Conservation (phyloP, 1,284 basidiomycete species). For the Cutaneotrichosporon mucoides region DNA sequence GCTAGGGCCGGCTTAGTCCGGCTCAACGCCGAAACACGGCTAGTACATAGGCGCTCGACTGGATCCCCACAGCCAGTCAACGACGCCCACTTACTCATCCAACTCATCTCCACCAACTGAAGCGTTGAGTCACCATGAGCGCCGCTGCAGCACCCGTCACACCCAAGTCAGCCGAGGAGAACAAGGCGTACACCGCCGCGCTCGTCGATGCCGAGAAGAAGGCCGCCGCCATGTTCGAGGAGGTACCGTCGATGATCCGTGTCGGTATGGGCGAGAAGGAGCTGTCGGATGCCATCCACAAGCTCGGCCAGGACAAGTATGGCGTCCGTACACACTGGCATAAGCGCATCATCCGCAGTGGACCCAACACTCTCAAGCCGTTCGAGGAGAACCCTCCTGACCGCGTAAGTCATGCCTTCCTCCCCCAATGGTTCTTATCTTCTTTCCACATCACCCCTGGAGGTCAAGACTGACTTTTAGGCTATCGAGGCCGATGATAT, state of each 20-base stretch:
- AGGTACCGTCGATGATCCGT: constrained; percentile 13
- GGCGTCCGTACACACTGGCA: constrained; percentile 20
- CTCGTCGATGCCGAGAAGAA: constrained; percentile 13
- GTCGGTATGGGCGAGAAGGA: constrained; percentile 16
- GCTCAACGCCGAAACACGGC: too few relatives aligned
- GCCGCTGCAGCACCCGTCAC: background rate
- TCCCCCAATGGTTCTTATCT: too few relatives aligned
- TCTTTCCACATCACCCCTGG: too few relatives aligned
- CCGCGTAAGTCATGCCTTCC: background rate
- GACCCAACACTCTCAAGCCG: constrained; percentile 17
- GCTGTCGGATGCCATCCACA: constrained; percentile 17
- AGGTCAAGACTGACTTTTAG: too few relatives aligned
- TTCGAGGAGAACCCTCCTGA: constrained; percentile 20
- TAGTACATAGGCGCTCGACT: too few relatives aligned
- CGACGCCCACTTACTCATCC: background rate
- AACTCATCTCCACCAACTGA: background rate
- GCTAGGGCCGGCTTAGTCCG: too few relatives aligned
- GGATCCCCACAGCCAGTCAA: background rate
- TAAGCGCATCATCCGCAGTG: constrained; percentile 18
- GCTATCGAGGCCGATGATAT: constrained; percentile 16
- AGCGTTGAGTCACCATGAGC: background rate
- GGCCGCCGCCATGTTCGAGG: constrained; percentile 14
- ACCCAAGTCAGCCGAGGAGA: background rate
- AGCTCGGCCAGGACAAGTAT: constrained; percentile 9
- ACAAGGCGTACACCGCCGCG: constrained; percentile 12